Base-by-base conservation (phyloP, 2,329 filamentous ascomycete genomes). In the Tolypocladium tropicale region DNA sequence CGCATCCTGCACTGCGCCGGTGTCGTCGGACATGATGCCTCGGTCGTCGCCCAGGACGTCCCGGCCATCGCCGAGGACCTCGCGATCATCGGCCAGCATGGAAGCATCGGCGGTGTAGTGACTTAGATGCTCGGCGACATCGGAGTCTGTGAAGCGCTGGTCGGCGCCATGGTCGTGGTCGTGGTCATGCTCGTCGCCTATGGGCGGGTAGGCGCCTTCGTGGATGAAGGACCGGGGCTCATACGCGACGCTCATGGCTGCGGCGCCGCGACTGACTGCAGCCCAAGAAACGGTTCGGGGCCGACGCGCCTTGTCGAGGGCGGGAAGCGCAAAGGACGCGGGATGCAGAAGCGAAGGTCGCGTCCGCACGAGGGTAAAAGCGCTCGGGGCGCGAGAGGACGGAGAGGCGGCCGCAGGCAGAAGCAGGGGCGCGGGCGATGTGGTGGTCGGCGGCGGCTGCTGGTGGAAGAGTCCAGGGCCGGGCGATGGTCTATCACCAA, bases 191-290 rank as follows among this genome's bases (percentile, higher is more conserved):
- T 53, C 72, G 60, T 77, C 75, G 48, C 71, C 73, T 56, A 79
- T 76, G 28, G 74, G 65, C 10, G 77, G 72, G 57, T 80, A 80
- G 23, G 70, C 65, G 55, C 74, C 76, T 54, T 78, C 74, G 55
- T 78, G 72, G 41, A 79, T 72, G 58, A 80, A 78, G 61, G 68
- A 73, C 57, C 78, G 70, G 28, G 75, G 68, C 61, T 81, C 78
- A 63, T 77, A 81, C 43, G 76, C 77, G 62, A 81, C 76, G 60
- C 73, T 77, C 77, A 80, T 80, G 52, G 63, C 72, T 65, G 56
- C 60, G 54, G 56, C 57, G 55, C 56, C 54, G 55, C 55, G 59
- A 32, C 59, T 61, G 53, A 62, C 55, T 55, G 61, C 57, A 55
- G 59, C 59, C 50, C 54, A 57, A 52, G 28, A 12, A 14, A 51